phyloP scores from a whole-genome alignment of 495 filamentous ascomycete species.

The Letharia lupina region DNA sequence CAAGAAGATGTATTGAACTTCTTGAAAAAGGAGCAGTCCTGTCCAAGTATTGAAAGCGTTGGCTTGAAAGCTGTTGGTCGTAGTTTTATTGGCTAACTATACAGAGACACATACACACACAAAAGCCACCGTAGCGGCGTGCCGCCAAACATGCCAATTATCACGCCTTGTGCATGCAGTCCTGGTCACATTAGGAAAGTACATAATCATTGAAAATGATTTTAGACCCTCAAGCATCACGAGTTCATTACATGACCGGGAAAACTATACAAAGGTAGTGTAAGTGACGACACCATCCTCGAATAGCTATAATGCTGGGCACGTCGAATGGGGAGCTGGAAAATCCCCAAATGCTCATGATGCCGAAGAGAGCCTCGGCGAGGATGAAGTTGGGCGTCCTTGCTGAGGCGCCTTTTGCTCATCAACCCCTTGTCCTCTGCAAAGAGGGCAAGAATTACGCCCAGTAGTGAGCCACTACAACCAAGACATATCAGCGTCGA shows the following conservation, averaged over 20 bases:
- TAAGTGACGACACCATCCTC: neutral
- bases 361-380: neutral
- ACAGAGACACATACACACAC: neutral
- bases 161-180: neutral
- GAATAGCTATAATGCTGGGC: neutral
- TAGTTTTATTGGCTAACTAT: neutral
- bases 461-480: slow-evolving; percentile 69
- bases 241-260: neutral
- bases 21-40: too few species aligned
- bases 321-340: neutral
- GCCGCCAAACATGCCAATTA: neutral
- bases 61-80: neutral
- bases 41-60: neutral
- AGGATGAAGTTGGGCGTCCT: slow-evolving; percentile 6
- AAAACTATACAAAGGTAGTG: neutral
- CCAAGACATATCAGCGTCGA: slow-evolving; percentile 5
- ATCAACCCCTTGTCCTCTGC: slow-evolving; percentile 63
- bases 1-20: neutral
- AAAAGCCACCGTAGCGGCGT: neutral
- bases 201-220: neutral
- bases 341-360: neutral
- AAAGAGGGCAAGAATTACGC: slow-evolving; percentile 70
- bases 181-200: neutral
- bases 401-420: slow-evolving; percentile 33
- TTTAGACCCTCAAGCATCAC: neutral